These are phyloP conservation scores for Xylariaceae sp. DNA, from an alignment of 2,329 filamentous ascomycete species.

Conservation along the genomic window DNA sequence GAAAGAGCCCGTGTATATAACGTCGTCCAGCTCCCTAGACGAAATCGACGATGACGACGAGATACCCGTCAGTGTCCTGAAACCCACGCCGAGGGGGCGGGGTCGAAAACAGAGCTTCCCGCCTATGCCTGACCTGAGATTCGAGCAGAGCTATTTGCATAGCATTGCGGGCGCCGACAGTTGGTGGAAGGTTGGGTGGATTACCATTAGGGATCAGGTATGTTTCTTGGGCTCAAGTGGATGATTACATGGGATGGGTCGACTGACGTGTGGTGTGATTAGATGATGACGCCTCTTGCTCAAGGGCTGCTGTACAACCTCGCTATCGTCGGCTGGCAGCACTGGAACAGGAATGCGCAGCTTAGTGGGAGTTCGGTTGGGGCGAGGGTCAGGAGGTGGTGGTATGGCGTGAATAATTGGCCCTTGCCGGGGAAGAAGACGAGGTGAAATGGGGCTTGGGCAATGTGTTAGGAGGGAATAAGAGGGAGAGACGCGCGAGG, in stretches of 20 bases:
- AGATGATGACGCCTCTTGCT: constrained; percentile 80
- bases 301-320: constrained; percentile 91
- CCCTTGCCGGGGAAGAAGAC: constrained; percentile 46
- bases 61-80: constrained; percentile 63
- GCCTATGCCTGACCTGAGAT: constrained; percentile 81
- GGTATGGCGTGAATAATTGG: constrained; percentile 95
- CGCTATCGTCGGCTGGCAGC: constrained; percentile 78
- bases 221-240: not conserved
- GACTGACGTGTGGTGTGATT: not conserved
- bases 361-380: constrained; percentile 74
- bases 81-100: constrained; percentile 43
- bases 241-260: not conserved
- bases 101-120: constrained; percentile 37
- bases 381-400: constrained; percentile 80
- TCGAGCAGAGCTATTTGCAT: constrained; percentile 96
- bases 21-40: constrained; percentile 15
- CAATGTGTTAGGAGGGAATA: not conserved
- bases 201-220: constrained; percentile 88
- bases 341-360: constrained; percentile 78
- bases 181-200: constrained; percentile 75
- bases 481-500: not conserved
- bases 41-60: constrained; percentile 56
- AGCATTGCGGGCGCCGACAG: constrained; percentile 78
- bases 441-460: not conserved
- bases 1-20: constrained; percentile 57